Evolutionary conservation across 179 eudicot species (phyloP).

Genomic region (Carnegiea gigantea): DNA sequence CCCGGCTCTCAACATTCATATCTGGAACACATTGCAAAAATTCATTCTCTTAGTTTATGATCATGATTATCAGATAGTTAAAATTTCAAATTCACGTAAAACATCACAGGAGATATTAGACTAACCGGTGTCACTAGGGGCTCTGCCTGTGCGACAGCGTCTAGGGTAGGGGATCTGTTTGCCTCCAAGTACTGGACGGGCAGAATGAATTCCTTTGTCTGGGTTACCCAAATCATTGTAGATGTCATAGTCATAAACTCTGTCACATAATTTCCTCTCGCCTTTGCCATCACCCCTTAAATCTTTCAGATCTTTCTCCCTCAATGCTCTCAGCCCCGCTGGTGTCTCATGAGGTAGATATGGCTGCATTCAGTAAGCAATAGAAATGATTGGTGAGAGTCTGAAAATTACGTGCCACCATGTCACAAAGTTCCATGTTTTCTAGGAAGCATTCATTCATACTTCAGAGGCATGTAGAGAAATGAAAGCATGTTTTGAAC

Average conservation of each 20-base stretch:
- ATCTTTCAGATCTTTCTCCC: conserved; percentile 75
- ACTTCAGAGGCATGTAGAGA: background rate
- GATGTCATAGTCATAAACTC: conserved; percentile 73
- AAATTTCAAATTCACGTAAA: background rate
- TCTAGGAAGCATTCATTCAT: background rate
- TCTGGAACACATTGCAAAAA: conserved; percentile 35
- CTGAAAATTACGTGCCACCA: background rate
- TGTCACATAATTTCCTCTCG: conserved; percentile 64
- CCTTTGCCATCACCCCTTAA: conserved; percentile 84
- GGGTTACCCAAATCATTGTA: conserved; percentile 95
- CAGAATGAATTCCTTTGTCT: conserved; percentile 54
- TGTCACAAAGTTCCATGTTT: background rate
- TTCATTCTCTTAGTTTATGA: background rate
- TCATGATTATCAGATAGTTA: background rate
- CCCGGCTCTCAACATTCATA: conserved; percentile 64
- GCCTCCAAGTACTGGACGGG: conserved; percentile 80
- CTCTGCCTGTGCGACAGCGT: conserved; percentile 91
- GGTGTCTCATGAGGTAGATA: conserved; percentile 90
- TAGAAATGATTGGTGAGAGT: background rate
- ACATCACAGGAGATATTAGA: background rate
- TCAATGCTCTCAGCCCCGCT: conserved; percentile 64
- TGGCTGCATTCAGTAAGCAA: conserved; percentile 48
- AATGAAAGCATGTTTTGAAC: background rate
- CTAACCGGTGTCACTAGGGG: conserved; percentile 59
- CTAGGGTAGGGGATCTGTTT: conserved; percentile 75